Conservation (phyloP, 768 basidiomycete species). For the Boletellus sp. region DNA sequence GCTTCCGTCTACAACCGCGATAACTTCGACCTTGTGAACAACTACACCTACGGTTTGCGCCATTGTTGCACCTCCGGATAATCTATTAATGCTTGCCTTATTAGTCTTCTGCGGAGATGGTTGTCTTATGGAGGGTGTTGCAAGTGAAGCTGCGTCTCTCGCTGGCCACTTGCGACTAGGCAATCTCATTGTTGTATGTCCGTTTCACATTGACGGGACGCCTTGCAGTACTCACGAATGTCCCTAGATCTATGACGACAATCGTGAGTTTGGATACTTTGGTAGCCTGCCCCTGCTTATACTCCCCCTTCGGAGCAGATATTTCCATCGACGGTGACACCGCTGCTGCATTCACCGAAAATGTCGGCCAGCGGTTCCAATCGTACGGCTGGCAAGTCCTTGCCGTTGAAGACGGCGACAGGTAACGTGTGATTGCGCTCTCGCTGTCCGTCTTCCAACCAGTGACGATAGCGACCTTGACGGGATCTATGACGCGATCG, state of each 20-base stretch:
- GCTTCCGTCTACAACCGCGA: slow-evolving; percentile 89
- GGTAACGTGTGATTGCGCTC: slow-evolving; percentile 37
- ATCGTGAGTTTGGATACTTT: slow-evolving; percentile 54
- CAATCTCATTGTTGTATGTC: slow-evolving; percentile 83
- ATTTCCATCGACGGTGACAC: slow-evolving; percentile 98
- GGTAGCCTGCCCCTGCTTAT: slow-evolving; percentile 1
- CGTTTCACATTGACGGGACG: slow-evolving; percentile 11
- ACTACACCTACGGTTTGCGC: slow-evolving; percentile 80
- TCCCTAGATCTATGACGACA: slow-evolving; percentile 86
- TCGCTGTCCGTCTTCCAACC: slow-evolving; percentile 9
- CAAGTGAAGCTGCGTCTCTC: slow-evolving; percentile 87
- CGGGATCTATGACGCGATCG: slow-evolving; percentile 75
- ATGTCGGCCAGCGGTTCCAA: slow-evolving; percentile 83
- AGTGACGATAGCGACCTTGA: slow-evolving; percentile 59
- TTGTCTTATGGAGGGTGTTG: slow-evolving; percentile 95
- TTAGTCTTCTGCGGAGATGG: slow-evolving; percentile 91
- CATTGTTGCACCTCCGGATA: neutral
- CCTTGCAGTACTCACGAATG: slow-evolving; percentile 14
- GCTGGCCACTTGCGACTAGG: slow-evolving; percentile 93
- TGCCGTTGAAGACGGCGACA: slow-evolving; percentile 75
- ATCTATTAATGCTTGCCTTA: slow-evolving; percentile 4
- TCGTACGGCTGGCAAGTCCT: slow-evolving; percentile 95
- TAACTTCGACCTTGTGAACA: slow-evolving; percentile 74
- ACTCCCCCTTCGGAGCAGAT: slow-evolving; percentile 44
- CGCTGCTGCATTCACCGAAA: slow-evolving; percentile 88